Percentiles rank a stretch among this genome's conserved stretches.
phyloP scores from a whole-genome alignment of 108 stramenopile genomes.

The Cyclotella baltica region DNA sequence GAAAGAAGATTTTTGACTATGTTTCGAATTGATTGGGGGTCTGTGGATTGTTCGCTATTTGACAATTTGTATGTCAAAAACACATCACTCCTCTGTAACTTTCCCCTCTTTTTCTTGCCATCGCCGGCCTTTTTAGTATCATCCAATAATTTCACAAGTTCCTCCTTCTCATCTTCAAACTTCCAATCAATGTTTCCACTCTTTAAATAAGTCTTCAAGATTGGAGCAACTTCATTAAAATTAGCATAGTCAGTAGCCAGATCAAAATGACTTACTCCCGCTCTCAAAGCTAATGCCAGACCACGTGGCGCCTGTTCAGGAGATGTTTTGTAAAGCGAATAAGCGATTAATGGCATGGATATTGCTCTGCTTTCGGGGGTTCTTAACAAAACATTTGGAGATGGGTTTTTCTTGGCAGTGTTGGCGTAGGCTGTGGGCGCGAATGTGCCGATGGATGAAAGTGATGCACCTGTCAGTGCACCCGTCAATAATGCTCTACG shows the following conservation, averaged over 20 bases:
- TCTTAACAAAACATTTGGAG: background rate
- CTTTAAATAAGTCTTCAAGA: conserved; percentile 47
- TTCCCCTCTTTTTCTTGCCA: conserved; percentile 4
- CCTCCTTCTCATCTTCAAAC: conserved; percentile 39
- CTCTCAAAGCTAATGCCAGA: conserved; percentile 64
- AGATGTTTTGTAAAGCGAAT: conserved; percentile 82
- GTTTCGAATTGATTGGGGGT: conserved; percentile 36
- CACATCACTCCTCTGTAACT: conserved; percentile 50
- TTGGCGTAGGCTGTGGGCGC: background rate
- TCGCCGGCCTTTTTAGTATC: conserved; percentile 21
- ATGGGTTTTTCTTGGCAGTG: background rate
- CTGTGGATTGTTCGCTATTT: conserved; percentile 73
- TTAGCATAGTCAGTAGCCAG: conserved; percentile 67
- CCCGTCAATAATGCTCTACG: background rate
- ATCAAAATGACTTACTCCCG: conserved; percentile 78
- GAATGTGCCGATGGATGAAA: background rate
- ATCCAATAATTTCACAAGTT: conserved; percentile 49
- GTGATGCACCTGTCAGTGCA: too few species aligned
- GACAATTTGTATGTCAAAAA: conserved; percentile 82
- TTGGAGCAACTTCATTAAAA: conserved; percentile 43
- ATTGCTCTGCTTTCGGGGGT: conserved; percentile 20
- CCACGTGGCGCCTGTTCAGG: conserved; percentile 59
- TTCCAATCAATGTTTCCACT: conserved; percentile 33
- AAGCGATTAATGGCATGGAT: conserved; percentile 71
- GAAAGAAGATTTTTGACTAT: conserved; percentile 49